Conservation (phyloP, 768 basidiomycete genomes). For the Imleria badia region DNA sequence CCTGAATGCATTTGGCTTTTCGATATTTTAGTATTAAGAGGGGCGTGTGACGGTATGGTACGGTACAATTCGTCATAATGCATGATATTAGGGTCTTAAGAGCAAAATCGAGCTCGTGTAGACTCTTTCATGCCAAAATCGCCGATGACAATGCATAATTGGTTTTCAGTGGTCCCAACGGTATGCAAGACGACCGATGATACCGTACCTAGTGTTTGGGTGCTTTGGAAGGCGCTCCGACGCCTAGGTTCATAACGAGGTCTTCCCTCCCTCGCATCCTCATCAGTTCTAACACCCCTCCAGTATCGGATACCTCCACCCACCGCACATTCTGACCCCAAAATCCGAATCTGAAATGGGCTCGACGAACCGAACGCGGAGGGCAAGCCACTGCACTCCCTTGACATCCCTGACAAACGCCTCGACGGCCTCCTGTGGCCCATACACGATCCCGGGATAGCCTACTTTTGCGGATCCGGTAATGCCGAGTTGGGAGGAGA, state of each 20-base stretch:
- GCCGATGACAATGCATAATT: too few species aligned
- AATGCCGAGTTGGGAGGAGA: conserved; percentile 54
- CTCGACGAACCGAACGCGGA: conserved; percentile 62
- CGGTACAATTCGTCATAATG: too few species aligned
- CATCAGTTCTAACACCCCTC: conserved; percentile 71
- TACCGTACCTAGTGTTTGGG: neutral
- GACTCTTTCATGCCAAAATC: too few species aligned
- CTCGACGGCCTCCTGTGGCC: conserved; percentile 24
- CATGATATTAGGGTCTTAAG: too few species aligned
- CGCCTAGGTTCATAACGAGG: conserved; percentile 62
- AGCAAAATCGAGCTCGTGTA: too few species aligned
- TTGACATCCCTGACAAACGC: conserved; percentile 68
- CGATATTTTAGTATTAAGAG: too few species aligned
- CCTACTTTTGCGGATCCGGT: conserved; percentile 70
- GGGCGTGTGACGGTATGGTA: too few species aligned
- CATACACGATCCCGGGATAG: neutral
- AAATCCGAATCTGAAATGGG: conserved; percentile 11
- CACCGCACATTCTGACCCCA: conserved; percentile 31
- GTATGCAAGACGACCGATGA: too few species aligned
- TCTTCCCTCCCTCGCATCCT: conserved; percentile 51
- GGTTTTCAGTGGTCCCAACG: too few species aligned
- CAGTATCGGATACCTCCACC: conserved; percentile 68
- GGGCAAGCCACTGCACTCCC: conserved; percentile 76
- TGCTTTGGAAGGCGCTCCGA: conserved; percentile 43
- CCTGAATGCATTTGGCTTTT: too few species aligned